Base-by-base conservation (phyloP, 768 basidiomycete species). In the Galerina sulciceps region DNA sequence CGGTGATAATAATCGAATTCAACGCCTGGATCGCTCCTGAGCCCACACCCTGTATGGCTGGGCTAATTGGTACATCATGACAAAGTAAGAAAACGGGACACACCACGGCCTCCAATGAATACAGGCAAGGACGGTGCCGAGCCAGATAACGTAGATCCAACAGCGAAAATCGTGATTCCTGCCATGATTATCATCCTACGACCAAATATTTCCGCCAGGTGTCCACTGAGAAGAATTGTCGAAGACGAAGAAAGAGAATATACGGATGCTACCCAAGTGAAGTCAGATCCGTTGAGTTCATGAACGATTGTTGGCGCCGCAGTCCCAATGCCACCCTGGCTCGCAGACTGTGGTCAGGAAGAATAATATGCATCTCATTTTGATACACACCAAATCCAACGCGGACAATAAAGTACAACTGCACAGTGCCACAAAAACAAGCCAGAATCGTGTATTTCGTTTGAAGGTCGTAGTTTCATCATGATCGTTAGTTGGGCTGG, bases 71-170 rank as follows among this genome's bases (percentile, higher is more conserved):
- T 44, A 17, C 43, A 44, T 8, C 26, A 31, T 5, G 26, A 2
- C 26, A 31, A 31, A 31, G 8, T 31, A 31, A 31, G 8, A 31
- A 31, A 31, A 31, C 8, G 26, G 26, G 26, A 44, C 70, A 14
- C 49, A 69, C 72, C 63, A 23, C 83, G 70, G 2, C 75, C 81
- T 0, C 68, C 77, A 42, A 83, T 81, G 8, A 81, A 63, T 65
- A 74, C 71, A 15, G 64, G 60, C 73, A 84, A 77, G 49, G 38
- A 77, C 6, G 67, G 72, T 0, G 81, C 76, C 0, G 73, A 72
- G 1, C 81, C 84, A 14, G 71, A 75, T 1, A 85, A 18, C 10
- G 76, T 79, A 20, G 75, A 76, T 0, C 83, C 83, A 31, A 79
- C 38, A 0, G 76, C 73, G 51, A 81, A 82, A 15, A 77, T 55